Evolutionary conservation across 768 basidiomycete species (phyloP), one percentile per base, ranked within the genome.

Genomic region (Phlebiopsis gigantea): DNA sequence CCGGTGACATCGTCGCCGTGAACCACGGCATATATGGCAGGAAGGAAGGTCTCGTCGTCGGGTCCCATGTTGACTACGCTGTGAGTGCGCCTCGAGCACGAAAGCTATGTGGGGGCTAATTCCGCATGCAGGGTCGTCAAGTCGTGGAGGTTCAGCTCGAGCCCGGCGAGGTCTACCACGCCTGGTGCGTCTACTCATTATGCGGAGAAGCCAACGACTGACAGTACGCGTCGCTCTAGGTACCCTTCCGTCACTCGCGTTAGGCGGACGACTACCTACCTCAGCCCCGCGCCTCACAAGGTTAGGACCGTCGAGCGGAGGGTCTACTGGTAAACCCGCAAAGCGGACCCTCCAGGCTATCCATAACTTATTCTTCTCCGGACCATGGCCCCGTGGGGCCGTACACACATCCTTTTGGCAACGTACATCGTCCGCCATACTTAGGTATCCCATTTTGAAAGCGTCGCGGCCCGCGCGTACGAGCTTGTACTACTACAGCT

Each of bases 121-220:
- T 7, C 29, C n/a, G 46, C 42, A 22, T 51, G 6, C 60, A 93
- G 90, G 90, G 90, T 53, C 85, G 89, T 56, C 87, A 89, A 73
- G 79, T 92, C 62, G 73, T 93, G 59, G 87, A 91, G 66, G 86
- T 93, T 28, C 90, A 88, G 66, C 80, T 93, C 56, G 88, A 91
- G 57, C 72, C 78, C 15, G 75, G 77, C 26, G 82, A 87, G 55
- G 65, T 89, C 55, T 87, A 85, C 79, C 73, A 85, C 55, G 84
- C 86, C 44, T 87, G 82, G 84, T 85, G 54, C 51, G 67, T 62
- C 19, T 25, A 26, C 5, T 55, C 31, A 39, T 5, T 56, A 17
- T 46, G 44, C n/a, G n/a, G n/a, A n/a, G n/a, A n/a, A n/a, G n/a
- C n/a, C n/a, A n/a, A n/a, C n/a, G n/a, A n/a, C n/a, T 49, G 34